Base-by-base conservation (phyloP, 768 basidiomycete genomes). In the Porphyrellus cyaneotinctus region DNA sequence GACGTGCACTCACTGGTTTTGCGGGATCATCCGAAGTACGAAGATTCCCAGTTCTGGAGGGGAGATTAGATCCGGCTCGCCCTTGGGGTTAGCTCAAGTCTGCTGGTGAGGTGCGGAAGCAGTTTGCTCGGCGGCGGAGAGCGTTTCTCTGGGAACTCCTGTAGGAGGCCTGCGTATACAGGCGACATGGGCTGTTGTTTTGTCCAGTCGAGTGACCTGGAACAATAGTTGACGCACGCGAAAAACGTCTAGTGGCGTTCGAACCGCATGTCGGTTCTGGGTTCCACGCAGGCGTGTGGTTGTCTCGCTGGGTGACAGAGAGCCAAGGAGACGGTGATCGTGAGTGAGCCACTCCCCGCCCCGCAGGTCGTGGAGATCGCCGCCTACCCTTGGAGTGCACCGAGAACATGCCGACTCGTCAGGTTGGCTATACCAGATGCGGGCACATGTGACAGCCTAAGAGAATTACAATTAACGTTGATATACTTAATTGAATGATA, bases 221-320 rank as follows among this genome's bases (percentile, higher is more conserved):
- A 31, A 41, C 38, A 57, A 64, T 35, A 2, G 52, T 53, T 53
- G 26, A 59, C 53, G 59, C 66, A 68, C 54, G 66, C 66, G 65
- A 68, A 39, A 62, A 58, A 58, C 53, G 61, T 43, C 61, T 52
- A 58, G 66, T 70, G 68, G 66, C 63, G 68, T 62, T 36, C 43
- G 45, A 22, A 46, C 58, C 57, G 30, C 47, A 41, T 49, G 47
- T 31, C 22, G 11, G 36, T 3, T 28, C 24, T 37, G 24, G 44
- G 42, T 17, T 45, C 13, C 44, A 44, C 31, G 44, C 44, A 47
- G 49, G 55, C 11, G 49, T 31, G 43, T 45, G 56, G 26, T 28
- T 28, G 32, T 58, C 28, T 43, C 11, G 43, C 17, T 30, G 43
- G 28, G 4, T 18, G 28, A 17, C n/a, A 23, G 13, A 13, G n/a